Percentiles rank a stretch among this genome's conserved stretches.
Evolutionary conservation across 1,284 basidiomycete species (phyloP).

Genomic region (Cryptococcus amylolentus): DNA sequence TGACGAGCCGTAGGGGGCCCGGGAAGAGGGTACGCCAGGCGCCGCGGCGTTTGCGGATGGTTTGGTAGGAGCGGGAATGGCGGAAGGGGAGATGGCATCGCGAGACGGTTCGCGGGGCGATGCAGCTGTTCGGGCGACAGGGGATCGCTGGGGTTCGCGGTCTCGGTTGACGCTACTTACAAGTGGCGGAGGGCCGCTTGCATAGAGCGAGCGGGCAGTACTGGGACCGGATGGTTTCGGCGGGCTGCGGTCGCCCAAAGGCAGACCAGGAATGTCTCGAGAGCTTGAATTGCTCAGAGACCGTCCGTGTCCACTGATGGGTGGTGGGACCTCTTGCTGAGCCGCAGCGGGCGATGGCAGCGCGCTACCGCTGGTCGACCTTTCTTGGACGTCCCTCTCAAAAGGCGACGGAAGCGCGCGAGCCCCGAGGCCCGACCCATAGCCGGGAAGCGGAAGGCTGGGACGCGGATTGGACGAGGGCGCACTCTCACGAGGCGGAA

Average conservation of each 20-base stretch:
- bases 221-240: slow-evolving; percentile 8
- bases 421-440: slow-evolving; percentile 9
- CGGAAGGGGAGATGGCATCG: slow-evolving; percentile 9
- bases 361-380: slow-evolving; percentile 6
- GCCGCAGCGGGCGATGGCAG: slow-evolving; percentile 6
- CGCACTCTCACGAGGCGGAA: slow-evolving; percentile 8
- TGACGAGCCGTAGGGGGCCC: slow-evolving; percentile 8
- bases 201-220: slow-evolving; percentile 8
- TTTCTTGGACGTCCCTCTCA: slow-evolving; percentile 15
- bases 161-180: slow-evolving; percentile 2
- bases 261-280: slow-evolving; percentile 5
- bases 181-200: slow-evolving; percentile 7
- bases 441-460: slow-evolving; percentile 16
- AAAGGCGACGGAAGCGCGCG: slow-evolving; percentile 24
- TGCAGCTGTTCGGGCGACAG: slow-evolving; percentile 8
- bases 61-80: slow-evolving; percentile 1
- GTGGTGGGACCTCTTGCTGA: slow-evolving; percentile 2
- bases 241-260: slow-evolving; percentile 10
- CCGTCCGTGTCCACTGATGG: slow-evolving; percentile 8
- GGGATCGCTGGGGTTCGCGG: slow-evolving; percentile 8
- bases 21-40: not conserved
- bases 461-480: slow-evolving; percentile 10
- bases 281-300: slow-evolving; percentile 11
- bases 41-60: not conserved
- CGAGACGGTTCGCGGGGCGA: slow-evolving; percentile 8